A percentile compares a stretch with the other conserved stretches of the same genome.
phyloP scores from a whole-genome alignment of 441 rosid species.

The Adansonia madagascariensis region DNA sequence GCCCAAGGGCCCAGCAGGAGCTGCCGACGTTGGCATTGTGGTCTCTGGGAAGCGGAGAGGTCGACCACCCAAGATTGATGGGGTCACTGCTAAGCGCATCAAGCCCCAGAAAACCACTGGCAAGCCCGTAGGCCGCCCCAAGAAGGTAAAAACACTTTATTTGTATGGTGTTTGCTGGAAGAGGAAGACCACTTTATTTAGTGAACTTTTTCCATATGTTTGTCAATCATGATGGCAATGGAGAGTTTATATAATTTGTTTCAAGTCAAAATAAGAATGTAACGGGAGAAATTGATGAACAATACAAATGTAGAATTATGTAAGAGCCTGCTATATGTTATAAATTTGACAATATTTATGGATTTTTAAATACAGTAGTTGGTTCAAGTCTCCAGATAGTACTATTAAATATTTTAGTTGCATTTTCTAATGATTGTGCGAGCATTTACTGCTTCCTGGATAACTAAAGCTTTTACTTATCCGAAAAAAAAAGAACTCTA shows the following conservation, averaged over 20 bases:
- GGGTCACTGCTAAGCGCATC: conserved; percentile 34
- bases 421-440: too few relatives aligned
- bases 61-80: conserved; percentile 56
- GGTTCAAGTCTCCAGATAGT: not conserved
- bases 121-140: conserved; percentile 68
- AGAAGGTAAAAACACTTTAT: conserved; percentile 50
- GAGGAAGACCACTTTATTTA: too few relatives aligned
- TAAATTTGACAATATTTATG: not conserved
- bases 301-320: not conserved
- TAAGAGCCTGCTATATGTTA: not conserved
- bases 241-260: too few relatives aligned
- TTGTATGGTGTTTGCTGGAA: not conserved
- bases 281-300: not conserved
- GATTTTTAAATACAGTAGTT: not conserved
- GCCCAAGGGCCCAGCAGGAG: conserved; percentile 41
- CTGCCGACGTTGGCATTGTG: conserved; percentile 27
- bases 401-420: too few relatives aligned
- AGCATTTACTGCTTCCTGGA: too few relatives aligned
- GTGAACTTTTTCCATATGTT: too few relatives aligned
- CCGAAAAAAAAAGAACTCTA: not conserved
- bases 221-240: too few relatives aligned
- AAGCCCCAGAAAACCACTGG: conserved; percentile 37
- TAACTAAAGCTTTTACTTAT: too few relatives aligned
- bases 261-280: too few relatives aligned
- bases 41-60: conserved; percentile 55